Conservation (phyloP, 1,284 basidiomycete genomes). For the Polyporus tsugae region DNA sequence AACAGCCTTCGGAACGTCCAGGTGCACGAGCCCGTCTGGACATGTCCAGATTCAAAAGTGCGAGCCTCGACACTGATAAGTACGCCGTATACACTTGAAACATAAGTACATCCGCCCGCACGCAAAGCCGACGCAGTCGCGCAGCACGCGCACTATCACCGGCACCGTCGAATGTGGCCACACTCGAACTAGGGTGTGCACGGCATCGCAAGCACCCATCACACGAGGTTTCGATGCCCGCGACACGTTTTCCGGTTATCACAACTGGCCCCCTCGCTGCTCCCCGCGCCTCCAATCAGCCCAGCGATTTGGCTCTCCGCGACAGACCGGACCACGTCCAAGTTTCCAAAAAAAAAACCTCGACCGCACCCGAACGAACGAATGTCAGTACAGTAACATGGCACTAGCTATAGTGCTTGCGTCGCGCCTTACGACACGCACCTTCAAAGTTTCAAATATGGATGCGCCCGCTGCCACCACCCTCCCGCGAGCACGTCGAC, state of each 20-base stretch:
- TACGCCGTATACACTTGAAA: neutral
- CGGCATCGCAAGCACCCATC: neutral
- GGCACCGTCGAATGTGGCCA: neutral
- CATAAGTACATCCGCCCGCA: neutral
- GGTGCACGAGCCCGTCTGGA: neutral
- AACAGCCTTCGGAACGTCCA: too few relatives aligned
- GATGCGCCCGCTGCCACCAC: too few relatives aligned
- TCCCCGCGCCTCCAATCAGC: neutral
- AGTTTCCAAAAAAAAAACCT: neutral
- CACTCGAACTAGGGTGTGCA: conserved; percentile 1
- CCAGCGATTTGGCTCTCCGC: conserved; percentile 5
- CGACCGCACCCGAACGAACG: neutral
- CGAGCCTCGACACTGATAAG: neutral
- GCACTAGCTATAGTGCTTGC: too few relatives aligned
- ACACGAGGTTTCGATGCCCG: neutral
- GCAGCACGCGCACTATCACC: neutral
- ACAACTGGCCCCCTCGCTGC: neutral
- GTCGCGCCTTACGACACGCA: too few relatives aligned
- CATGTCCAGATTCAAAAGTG: neutral
- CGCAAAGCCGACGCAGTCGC: neutral
- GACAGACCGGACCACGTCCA: neutral
- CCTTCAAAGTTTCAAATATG: too few relatives aligned
- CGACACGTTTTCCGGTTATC: neutral
- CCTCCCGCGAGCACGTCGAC: too few relatives aligned
- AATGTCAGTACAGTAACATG: neutral